Evolutionary conservation across 805 yeast genomes (phyloP).

Genomic region (Teunomyces cretensis): DNA sequence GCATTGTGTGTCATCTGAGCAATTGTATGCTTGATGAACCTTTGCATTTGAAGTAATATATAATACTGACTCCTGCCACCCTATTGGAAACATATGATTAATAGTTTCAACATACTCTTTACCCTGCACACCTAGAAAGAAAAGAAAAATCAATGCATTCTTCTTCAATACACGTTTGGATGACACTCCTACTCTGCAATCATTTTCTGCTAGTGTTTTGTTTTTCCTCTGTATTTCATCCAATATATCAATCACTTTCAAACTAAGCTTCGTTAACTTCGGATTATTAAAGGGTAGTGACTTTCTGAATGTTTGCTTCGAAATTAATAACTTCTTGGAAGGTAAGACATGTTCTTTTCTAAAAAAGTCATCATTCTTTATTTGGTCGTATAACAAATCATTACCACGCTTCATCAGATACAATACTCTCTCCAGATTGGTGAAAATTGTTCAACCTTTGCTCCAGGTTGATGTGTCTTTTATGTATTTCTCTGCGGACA

Average conservation of each 20-base stretch:
- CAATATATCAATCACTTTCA: not conserved
- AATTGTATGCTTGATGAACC: not conserved
- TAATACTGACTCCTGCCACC: slow-evolving; percentile 3
- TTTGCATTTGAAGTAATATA: slow-evolving; percentile 18
- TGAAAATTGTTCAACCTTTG: too few relatives aligned
- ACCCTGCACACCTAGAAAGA: slow-evolving; percentile 34
- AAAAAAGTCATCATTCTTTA: not conserved
- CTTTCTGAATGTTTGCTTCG: not conserved
- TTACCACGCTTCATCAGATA: not conserved
- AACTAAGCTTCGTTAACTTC: not conserved
- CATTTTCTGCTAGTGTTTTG: not conserved
- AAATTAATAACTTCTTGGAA: not conserved
- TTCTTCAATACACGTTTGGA: not conserved
- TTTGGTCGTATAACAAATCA: not conserved
- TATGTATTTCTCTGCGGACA: too few relatives aligned
- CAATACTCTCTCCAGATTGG: too few relatives aligned
- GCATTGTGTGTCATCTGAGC: slow-evolving; percentile 18
- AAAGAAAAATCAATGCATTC: slow-evolving; percentile 1
- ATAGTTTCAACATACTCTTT: slow-evolving; percentile 25
- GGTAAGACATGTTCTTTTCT: not conserved
- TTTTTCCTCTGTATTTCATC: not conserved
- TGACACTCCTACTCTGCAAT: not conserved
- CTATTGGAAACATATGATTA: slow-evolving; percentile 8
- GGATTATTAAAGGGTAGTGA: not conserved
- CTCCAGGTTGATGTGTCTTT: too few relatives aligned